Conservation (phyloP, 2,329 filamentous ascomycete species). For the Didymella glomerata region DNA sequence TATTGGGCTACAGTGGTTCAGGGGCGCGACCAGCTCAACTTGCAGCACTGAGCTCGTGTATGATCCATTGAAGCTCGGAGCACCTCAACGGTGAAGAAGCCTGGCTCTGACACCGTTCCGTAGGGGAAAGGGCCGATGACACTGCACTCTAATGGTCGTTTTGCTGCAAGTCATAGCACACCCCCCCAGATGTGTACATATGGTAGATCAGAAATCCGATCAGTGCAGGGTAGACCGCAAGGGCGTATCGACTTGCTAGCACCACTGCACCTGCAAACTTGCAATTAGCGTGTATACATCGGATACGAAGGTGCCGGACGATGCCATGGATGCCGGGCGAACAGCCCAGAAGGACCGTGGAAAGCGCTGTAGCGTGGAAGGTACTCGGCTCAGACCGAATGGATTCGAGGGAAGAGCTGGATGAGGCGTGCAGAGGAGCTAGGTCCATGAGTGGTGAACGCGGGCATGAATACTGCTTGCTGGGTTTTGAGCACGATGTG, state of each 20-base stretch:
- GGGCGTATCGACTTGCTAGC: background rate
- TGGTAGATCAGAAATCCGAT: background rate
- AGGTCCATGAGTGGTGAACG: no score
- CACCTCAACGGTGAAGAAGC: no score
- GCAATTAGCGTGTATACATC: background rate
- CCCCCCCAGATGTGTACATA: background rate
- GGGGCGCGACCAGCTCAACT: no score
- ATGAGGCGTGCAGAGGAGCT: no score
- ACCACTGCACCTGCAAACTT: no score
- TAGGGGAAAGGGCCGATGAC: background rate
- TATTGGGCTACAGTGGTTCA: no score
- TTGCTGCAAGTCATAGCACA: background rate
- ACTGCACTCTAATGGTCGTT: background rate
- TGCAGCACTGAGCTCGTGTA: background rate
- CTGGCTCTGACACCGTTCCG: background rate
- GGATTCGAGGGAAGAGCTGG: background rate
- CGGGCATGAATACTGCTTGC: no score
- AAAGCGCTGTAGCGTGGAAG: background rate
- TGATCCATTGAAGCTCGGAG: no score
- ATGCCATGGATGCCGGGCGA: no score
- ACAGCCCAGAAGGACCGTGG: background rate
- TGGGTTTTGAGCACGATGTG: no score
- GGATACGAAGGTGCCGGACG: background rate
- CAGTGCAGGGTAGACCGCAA: background rate
- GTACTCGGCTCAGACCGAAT: background rate